Evolutionary conservation across 2,329 filamentous ascomycete species (phyloP).

Genomic region (Zasmidium citrigriseum): DNA sequence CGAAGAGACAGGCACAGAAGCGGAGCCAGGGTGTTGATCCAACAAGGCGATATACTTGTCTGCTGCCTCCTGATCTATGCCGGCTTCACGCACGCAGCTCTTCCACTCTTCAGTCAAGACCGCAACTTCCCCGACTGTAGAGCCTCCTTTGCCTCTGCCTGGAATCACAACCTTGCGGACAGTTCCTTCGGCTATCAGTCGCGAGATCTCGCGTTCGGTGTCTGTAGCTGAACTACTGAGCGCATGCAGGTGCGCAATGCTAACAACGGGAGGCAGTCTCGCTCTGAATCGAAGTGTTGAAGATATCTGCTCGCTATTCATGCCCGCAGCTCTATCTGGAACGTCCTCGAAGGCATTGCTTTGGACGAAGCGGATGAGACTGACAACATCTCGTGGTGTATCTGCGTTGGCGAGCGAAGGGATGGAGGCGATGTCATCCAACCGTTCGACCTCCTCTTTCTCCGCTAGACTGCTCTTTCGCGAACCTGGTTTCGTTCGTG

Average conservation of each 20-base stretch:
- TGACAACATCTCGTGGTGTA: conserved; percentile 57
- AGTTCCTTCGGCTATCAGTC: conserved; percentile 58
- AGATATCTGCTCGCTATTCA: conserved; percentile 64
- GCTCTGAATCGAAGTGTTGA: conserved; percentile 64
- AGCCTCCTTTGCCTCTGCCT: conserved; percentile 58
- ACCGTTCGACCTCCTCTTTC: conserved; percentile 41
- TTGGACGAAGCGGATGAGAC: conserved; percentile 60
- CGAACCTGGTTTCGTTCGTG: conserved; percentile 37
- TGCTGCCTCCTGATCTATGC: conserved; percentile 43
- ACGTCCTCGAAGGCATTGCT: conserved; percentile 65
- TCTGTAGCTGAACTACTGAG: conserved; percentile 63
- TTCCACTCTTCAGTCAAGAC: conserved; percentile 61
- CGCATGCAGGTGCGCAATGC: conserved; percentile 66
- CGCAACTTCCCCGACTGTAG: conserved; percentile 64
- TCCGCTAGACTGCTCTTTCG: conserved; percentile 21
- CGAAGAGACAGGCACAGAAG: conserved; percentile 41
- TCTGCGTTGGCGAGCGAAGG: conserved; percentile 60
- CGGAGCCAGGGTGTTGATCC: conserved; percentile 50
- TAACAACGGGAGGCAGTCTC: conserved; percentile 64
- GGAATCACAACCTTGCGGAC: conserved; percentile 66
- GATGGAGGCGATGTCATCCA: conserved; percentile 61
- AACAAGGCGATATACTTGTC: conserved; percentile 57
- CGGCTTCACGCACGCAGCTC: conserved; percentile 25
- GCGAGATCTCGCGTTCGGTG: conserved; percentile 67
- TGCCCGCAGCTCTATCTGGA: conserved; percentile 59